Conservation (phyloP, 768 basidiomycete genomes). For the Trametopsis cervina region DNA sequence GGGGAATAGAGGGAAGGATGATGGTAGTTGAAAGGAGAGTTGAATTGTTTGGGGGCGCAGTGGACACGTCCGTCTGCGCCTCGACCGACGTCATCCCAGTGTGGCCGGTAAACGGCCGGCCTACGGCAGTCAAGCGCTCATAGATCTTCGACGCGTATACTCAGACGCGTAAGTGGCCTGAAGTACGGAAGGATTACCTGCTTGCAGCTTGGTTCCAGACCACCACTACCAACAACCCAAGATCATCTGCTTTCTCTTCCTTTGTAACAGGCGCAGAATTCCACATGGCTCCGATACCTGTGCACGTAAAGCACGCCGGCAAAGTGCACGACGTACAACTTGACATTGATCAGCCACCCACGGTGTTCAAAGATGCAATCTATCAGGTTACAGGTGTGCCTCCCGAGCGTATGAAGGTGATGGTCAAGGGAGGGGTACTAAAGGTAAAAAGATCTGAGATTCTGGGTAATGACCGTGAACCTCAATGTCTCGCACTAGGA, state of each 20-base stretch:
- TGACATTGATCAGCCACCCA: conserved; percentile 61
- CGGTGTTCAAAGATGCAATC: conserved; percentile 77
- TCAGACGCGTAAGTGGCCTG: neutral
- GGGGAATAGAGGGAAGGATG: neutral
- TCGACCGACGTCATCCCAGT: conserved; percentile 14
- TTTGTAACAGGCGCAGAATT: conserved; percentile 11
- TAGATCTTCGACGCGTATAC: neutral
- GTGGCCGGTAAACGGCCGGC: neutral
- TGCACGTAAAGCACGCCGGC: conserved; percentile 88
- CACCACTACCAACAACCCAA: neutral
- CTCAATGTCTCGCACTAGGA: too few relatives aligned
- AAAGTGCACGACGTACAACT: conserved; percentile 67
- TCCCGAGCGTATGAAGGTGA: conserved; percentile 91
- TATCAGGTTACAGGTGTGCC: conserved; percentile 83
- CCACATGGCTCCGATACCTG: conserved; percentile 59
- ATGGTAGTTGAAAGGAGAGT: neutral
- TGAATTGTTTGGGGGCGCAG: neutral
- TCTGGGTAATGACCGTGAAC: neutral
- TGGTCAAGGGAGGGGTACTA: conserved; percentile 87
- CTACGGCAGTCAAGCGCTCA: neutral
- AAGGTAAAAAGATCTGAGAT: conserved; percentile 55
- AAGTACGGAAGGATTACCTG: neutral
- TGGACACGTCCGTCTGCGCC: conserved; percentile 13
- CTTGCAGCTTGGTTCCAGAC: neutral
- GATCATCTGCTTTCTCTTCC: neutral